Base-by-base conservation (phyloP, 768 basidiomycete species). In the Dacryopinax primogenitus region DNA sequence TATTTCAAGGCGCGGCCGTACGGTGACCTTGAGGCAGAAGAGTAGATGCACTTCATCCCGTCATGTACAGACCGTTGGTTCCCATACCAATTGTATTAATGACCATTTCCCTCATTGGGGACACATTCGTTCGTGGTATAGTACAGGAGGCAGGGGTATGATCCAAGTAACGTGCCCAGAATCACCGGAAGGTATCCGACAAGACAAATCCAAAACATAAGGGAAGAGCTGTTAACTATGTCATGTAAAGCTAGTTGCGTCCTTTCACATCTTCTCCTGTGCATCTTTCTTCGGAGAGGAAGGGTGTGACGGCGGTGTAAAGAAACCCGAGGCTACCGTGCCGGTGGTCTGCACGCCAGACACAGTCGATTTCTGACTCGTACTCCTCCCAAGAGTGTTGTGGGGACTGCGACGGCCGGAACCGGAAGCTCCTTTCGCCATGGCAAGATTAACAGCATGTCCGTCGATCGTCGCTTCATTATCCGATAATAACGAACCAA, bases 1-100 rank as follows among this genome's bases (percentile, higher is more conserved):
- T 98, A 96, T 76, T 95, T 90, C 82, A 88, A 83, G 69, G 83
- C 88, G 47, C 86, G 87, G 78, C 92, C 93, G 12, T 98, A 93
- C 70, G 94, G 94, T 62, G 89, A 92, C 70, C 75, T 92, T 62
- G 91, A 95, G 73, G 81, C 85, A 15, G 82, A 83, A 66, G 83
- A 86, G 64, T 85, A 77, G 70, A 21, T 18, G 18, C 30, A 58
- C 30, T 58, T 23, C 6, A 28, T 26, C 13, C 9, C 32, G 51
- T 58, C 51, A 28, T 58, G 26, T 58, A 58, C 51, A 58, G 51
- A 58, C 30, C 37, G 26, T 58, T 58, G 51, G 51, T 30, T 58
- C 15, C 13, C 26, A 21, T 30, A 21, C 51, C 51, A 58, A 58
- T 13, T 58, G 51, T 58, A 58, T 58, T 58, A 58, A 58, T 58